Base-by-base conservation (phyloP, 139 green algal genomes). In the Chlamydomonas urium region DNA sequence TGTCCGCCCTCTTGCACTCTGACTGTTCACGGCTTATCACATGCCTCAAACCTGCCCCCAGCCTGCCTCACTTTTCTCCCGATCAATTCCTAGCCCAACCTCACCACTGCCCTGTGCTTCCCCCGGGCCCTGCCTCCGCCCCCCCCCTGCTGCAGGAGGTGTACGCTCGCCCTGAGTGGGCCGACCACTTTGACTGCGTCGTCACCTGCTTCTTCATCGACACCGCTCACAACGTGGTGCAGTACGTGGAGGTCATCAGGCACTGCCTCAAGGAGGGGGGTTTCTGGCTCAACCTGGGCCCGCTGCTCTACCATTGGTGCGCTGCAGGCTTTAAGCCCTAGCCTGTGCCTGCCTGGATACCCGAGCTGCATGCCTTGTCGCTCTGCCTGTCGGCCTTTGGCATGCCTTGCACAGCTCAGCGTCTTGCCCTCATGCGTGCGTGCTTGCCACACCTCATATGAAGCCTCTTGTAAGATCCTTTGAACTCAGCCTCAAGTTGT, bases 131-230 rank as follows among this genome's bases (percentile, higher is more conserved):
- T n/a, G n/a, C n/a, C n/a, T n/a, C n/a, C n/a, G n/a, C n/a, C n/a
- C 19, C 8, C 28, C 36, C 6, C 23, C 56, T 38, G 21, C 3
- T 50, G 4, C 77, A 89, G 85, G 90, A 96, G 73, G 63, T 70
- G 36, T 70, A 70, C 63, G 38, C 63, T 0, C 36, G 23, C 0
- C 62, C 76, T 2, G 84, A 90, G 4, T 82, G 85, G 59, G 36
- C 26, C 0, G 79, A 74, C 33, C 47, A 57, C 5, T 99, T 96
- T 76, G 94, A 99, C 70, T 77, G 66, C 2, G 92, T 99, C 32
- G 88, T 82, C 31, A 98, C 91, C 19, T 97, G 91, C 80, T 99
- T 98, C 81, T 99, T 99, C 88, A 85, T 99, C 5, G 95, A 99
- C 86, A 99, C 95, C 0, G 94, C 94, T 0, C 94, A 97, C 86